Evolutionary conservation across 495 filamentous ascomycete species (phyloP).

Genomic region (Penicillium atrosanguineum): DNA sequence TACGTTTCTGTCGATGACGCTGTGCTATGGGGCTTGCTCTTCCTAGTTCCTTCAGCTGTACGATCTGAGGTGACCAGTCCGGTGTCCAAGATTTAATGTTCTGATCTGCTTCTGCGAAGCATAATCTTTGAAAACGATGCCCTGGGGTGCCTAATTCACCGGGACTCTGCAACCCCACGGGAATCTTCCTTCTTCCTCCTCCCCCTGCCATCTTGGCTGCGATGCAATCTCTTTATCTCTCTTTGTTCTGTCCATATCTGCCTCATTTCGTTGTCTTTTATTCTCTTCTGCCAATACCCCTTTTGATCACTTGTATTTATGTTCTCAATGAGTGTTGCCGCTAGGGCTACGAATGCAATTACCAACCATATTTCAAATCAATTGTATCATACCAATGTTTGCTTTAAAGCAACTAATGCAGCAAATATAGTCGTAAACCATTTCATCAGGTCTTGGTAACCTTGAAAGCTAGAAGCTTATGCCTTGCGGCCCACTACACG

Average conservation of each 20-base stretch:
- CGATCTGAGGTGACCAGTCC: conserved; percentile 1
- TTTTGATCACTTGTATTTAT: conserved; percentile 33
- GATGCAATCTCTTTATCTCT: conserved; percentile 6
- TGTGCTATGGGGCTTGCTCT: not conserved
- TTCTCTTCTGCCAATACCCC: conserved; percentile 41
- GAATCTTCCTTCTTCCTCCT: conserved; percentile 1
- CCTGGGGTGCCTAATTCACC: not conserved
- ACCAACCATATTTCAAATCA: not conserved
- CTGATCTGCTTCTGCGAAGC: conserved; percentile 21
- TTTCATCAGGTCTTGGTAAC: not conserved
- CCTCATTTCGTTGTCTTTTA: conserved; percentile 18
- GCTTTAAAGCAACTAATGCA: not conserved
- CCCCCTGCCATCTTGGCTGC: conserved; percentile 8
- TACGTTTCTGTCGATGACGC: not conserved
- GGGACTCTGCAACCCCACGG: not conserved
- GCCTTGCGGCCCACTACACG: conserved; percentile 42
- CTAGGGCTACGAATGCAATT: conserved; percentile 23
- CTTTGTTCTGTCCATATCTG: conserved; percentile 27
- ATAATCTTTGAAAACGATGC: conserved; percentile 4
- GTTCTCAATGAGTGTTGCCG: conserved; percentile 28
- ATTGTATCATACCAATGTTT: not conserved
- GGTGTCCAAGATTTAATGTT: conserved; percentile 5
- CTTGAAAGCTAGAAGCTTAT: conserved; percentile 5
- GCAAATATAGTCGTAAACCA: not conserved
- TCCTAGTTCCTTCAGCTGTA: not conserved